Evolutionary conservation across 306 rosid genomes (phyloP), one percentile per base, ranked within the genome.

Genomic region (Malus fusca): DNA sequence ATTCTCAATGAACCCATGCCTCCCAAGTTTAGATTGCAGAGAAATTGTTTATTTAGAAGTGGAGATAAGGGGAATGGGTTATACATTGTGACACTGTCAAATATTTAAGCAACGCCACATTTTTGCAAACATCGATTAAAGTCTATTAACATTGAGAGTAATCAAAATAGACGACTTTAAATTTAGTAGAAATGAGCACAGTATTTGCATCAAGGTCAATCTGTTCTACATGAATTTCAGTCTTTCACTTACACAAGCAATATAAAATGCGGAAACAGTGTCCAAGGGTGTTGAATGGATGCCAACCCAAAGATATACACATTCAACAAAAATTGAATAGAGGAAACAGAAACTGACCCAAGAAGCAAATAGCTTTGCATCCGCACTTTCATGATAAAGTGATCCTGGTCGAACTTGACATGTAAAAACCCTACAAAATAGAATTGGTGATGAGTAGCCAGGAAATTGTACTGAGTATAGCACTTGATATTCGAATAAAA

Each of bases 331-430:
- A 58, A 75, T 40, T 25, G 70, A 76, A 76, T 26, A 19, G 14
- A 75, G 71, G 79, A 80, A 64, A 35, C 25, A 67, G 80, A 77
- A 69, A 86, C 90, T 87, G 81, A 95, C 99, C 99, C 99, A 95
- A 75, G 97, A 95, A 71, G 97, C 96, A 84, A 95, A 92, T 66
- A 78, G 60, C 66, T 88, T 76, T 26, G 99, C 99, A 63, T 95
- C 99, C 56, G 79, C 93, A 63, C 37, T 77, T 89, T 95, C 99
- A 82, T 88, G 91, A 81, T 70, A 83, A 79, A 95, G 85, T 19
- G 99, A 95, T 48, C 99, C 99, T 23, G 97, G 97, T 80, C 96
- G 97, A 77, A 89, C 97, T 92, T 95, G 90, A 83, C 99, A 95
- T 37, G 99, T 95, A 77, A 87, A 95, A 55, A 2, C 43, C 90